A percentile compares a stretch with the other conserved stretches of the same genome.
Conservation (phyloP, 2,329 filamentous ascomycete genomes). For the Aspergillus uvarum region DNA sequence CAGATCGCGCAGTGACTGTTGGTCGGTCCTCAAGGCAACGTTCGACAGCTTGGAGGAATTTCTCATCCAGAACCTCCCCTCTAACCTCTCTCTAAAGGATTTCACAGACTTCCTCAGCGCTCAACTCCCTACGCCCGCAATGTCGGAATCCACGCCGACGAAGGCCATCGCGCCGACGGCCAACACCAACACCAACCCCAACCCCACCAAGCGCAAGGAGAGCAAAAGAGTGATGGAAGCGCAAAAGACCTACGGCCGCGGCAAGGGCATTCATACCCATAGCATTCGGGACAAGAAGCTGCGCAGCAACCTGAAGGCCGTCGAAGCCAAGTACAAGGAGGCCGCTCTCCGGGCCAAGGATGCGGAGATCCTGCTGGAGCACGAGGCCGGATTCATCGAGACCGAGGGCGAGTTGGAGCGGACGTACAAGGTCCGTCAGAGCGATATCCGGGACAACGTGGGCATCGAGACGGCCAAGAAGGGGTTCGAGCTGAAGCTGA, state of each 20-base stretch:
- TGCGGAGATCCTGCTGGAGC: conserved; percentile 90
- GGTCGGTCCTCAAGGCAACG: not conserved
- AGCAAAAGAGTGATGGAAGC: conserved; percentile 52
- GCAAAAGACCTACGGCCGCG: conserved; percentile 79
- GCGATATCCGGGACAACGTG: conserved; percentile 74
- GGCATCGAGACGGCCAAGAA: conserved; percentile 86
- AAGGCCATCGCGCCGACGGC: conserved; percentile 33
- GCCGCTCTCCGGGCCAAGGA: conserved; percentile 80
- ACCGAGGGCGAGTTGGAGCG: conserved; percentile 83
- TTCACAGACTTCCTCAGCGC: not conserved
- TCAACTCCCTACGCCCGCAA: conserved; percentile 16
- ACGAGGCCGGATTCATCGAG: conserved; percentile 81
- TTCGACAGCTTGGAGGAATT: not conserved
- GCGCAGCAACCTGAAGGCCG: conserved; percentile 70
- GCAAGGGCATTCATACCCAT: conserved; percentile 70
- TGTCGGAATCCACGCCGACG: conserved; percentile 30
- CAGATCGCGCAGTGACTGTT: not conserved
- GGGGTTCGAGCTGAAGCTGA: conserved; percentile 83
- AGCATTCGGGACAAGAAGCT: conserved; percentile 86
- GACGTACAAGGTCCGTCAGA: conserved; percentile 89
- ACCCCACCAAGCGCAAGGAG: conserved; percentile 35
- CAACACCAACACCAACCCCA: conserved; percentile 7
- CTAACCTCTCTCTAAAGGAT: no score
- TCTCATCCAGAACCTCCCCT: not conserved
- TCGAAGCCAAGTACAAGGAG: conserved; percentile 80